Evolutionary conservation across 148 eudicot species (phyloP).

Genomic region (Dysphania ambrosioides): DNA sequence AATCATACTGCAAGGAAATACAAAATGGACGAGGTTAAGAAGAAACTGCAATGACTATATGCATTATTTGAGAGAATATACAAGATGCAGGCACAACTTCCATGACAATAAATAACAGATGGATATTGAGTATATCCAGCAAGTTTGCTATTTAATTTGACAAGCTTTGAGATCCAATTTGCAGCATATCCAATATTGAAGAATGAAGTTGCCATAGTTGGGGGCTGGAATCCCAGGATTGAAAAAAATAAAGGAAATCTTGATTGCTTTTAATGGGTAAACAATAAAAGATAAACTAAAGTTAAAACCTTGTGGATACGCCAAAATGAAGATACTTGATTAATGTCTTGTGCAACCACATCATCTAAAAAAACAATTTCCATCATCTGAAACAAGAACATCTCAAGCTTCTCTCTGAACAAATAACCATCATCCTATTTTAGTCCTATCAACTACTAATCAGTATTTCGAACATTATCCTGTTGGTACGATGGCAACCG

Average conservation of each 20-base stretch:
- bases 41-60: not conserved
- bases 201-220: not conserved
- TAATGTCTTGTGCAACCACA: slow-evolving; percentile 88
- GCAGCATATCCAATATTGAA: not conserved
- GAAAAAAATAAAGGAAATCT: too few species aligned
- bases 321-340: slow-evolving; percentile 93
- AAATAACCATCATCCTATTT: slow-evolving; percentile 25
- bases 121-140: not conserved
- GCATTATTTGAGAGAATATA: too few species aligned
- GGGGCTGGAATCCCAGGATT: not conserved
- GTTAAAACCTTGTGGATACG: slow-evolving; percentile 83
- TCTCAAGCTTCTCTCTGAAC: slow-evolving; percentile 90
- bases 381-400: slow-evolving; percentile 70
- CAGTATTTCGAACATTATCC: not conserved
- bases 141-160: not conserved
- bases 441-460: slow-evolving; percentile 1
- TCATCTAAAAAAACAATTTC: slow-evolving; percentile 87
- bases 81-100: not conserved
- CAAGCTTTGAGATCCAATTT: not conserved
- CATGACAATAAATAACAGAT: not conserved
- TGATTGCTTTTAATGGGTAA: not conserved
- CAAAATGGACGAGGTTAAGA: not conserved
- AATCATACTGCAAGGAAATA: not conserved
- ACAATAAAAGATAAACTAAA: not conserved
- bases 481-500: not conserved